phyloP scores from a whole-genome alignment of 2,329 filamentous ascomycete genomes.

The Hypoxylon sp. region DNA sequence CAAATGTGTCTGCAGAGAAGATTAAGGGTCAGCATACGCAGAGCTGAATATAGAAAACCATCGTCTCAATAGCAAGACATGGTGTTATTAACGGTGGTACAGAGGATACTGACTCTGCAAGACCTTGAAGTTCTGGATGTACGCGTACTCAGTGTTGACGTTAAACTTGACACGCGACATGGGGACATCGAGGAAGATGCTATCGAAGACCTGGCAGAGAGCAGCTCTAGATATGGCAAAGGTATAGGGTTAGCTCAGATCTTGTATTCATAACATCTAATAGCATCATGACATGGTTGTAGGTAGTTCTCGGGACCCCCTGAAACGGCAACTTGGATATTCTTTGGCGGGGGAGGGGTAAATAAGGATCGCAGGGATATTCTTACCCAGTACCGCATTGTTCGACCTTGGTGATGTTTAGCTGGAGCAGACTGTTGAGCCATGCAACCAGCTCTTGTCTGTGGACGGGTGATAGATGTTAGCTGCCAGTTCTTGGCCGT shows the following conservation, averaged over 20 bases:
- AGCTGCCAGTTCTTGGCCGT: conserved; percentile 13
- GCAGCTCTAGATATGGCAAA: conserved; percentile 74
- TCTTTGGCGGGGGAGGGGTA: conserved; percentile 52
- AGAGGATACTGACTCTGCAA: conserved; percentile 80
- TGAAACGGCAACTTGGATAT: conserved; percentile 14
- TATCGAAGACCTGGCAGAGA: conserved; percentile 97
- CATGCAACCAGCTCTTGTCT: conserved; percentile 97
- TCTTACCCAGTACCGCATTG: conserved; percentile 97
- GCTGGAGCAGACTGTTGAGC: conserved; percentile 97
- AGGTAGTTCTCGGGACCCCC: conserved; percentile 4
- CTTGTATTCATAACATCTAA: conserved; percentile 11
- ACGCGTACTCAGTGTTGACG: conserved; percentile 95
- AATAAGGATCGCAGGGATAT: conserved; percentile 45
- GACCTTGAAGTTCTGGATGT: conserved; percentile 98
- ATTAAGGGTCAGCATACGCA: conserved; percentile 13
- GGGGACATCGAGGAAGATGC: conserved; percentile 94
- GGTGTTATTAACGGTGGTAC: conserved; percentile 1
- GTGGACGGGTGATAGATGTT: conserved; percentile 28
- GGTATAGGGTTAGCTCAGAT: conserved; percentile 42
- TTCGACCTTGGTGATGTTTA: conserved; percentile 98
- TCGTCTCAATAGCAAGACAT: conserved; percentile 6
- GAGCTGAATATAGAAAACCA: background rate
- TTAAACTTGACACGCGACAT: conserved; percentile 99
- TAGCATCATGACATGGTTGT: conserved; percentile 14
- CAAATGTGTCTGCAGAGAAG: conserved; percentile 75